Percentiles rank a stretch among this genome's conserved stretches.
Evolutionary conservation across 305 asterid species (phyloP).

Genomic region (Petunia hybrid): DNA sequence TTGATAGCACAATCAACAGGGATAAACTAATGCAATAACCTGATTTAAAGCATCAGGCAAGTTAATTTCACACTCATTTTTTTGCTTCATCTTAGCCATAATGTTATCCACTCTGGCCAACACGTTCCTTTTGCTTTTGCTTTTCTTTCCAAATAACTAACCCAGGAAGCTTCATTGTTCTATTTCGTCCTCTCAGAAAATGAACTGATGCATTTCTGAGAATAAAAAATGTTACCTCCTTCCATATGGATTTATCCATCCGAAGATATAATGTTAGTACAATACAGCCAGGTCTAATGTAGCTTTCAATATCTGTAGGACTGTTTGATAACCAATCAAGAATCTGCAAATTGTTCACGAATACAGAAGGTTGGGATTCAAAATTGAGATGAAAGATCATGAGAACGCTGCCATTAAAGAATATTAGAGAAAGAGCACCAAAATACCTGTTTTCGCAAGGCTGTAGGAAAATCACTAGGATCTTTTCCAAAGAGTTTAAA

Average conservation of each 20-base stretch:
- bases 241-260: slow-evolving; percentile 88
- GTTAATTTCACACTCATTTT: slow-evolving; percentile 1
- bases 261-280: slow-evolving; percentile 80
- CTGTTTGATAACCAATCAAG: slow-evolving; percentile 95
- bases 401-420: slow-evolving; percentile 32
- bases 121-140: slow-evolving; percentile 6
- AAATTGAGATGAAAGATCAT: slow-evolving; percentile 14
- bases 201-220: slow-evolving; percentile 28
- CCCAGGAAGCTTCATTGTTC: background rate
- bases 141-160: slow-evolving; percentile 6
- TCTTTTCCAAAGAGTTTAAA: slow-evolving; percentile 96
- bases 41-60: slow-evolving; percentile 23
- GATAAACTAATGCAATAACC: background rate
- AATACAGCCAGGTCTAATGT: slow-evolving; percentile 96
- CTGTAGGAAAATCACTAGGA: slow-evolving; percentile 85
- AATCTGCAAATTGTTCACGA: slow-evolving; percentile 64
- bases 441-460: slow-evolving; percentile 81
- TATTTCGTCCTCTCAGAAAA: slow-evolving; percentile 16
- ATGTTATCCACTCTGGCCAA: background rate
- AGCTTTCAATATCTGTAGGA: slow-evolving; percentile 97
- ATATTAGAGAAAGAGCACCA: slow-evolving; percentile 34
- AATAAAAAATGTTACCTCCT: slow-evolving; percentile 61
- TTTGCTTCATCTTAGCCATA: slow-evolving; percentile 5
- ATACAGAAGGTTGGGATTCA: slow-evolving; percentile 17
- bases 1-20: background rate